Evolutionary conservation across 78 protist species (phyloP), one percentile per base, ranked within the genome.

Genomic region (Emiliania huxleyi): DNA sequence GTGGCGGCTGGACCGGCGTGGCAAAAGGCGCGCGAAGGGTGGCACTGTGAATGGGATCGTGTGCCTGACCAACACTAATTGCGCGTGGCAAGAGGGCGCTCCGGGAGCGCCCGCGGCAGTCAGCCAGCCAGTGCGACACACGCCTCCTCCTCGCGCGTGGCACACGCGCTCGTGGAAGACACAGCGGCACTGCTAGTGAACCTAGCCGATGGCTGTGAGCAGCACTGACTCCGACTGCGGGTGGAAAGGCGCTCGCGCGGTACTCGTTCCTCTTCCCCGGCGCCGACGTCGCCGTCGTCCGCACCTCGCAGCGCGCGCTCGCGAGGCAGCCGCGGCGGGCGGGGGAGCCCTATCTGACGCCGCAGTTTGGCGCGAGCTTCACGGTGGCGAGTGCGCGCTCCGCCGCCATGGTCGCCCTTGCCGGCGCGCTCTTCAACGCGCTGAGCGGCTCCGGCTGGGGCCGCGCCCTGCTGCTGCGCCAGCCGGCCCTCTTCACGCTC

Each of bases 251-350:
- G n/a, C n/a, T n/a, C n/a, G n/a, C n/a, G n/a, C n/a, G n/a, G 42
- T 71, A 35, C 42, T 3, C 81, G 22, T 71, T 71, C 81, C 81
- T 71, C 81, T 71, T 71, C 42, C 81, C 81, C 1, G 81, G 81
- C 81, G 3, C 81, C 29, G 81, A 71, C 81, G 81, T 18, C 29
- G 81, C 81, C 81, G 81, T 71, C 44, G 81, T 71, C 18, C 81
- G 81, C 35, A 35, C 81, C 42, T n/a, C 81, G 81, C 81, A 71
- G 81, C 81, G 81, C 35, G 42, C 42, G 12, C 81, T 71, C 81
- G 81, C 81, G 18, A 8, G 73, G n/a, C n/a, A 3, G 73, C 73
- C 73, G 73, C 73, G 73, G 33, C 4, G 19, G 73, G n/a, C 73
- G n/a, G 73, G 73, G 33, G 73, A 62, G 73, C 73, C 73, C 73